Conservation (phyloP, 352 stramenopile genomes). For the Phytophthora tubulina region DNA sequence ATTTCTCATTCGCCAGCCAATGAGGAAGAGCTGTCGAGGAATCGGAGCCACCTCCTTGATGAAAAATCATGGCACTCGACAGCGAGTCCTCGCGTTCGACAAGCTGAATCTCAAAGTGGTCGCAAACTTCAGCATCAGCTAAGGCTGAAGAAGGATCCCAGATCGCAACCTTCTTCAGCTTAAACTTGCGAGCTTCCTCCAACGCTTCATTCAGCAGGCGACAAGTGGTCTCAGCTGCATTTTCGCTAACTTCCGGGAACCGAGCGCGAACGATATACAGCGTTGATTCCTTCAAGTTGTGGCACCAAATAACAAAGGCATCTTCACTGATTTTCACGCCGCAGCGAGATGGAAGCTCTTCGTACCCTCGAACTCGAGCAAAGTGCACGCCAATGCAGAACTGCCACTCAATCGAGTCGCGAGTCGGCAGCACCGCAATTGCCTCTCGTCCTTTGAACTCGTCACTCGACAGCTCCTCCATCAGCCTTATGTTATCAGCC, state of each 20-base stretch:
- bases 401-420: slow-evolving; percentile 74
- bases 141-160: slow-evolving; percentile 53
- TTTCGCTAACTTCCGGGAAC: slow-evolving; percentile 30
- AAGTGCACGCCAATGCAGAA: slow-evolving; percentile 70
- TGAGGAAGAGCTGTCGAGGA: slow-evolving; percentile 17
- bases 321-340: slow-evolving; percentile 50
- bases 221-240: slow-evolving; percentile 18
- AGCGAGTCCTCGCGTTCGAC: slow-evolving; percentile 59
- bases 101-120: slow-evolving; percentile 45
- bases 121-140: slow-evolving; percentile 25
- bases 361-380: slow-evolving; percentile 43
- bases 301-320: slow-evolving; percentile 71
- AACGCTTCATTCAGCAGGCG: slow-evolving; percentile 48
- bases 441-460: slow-evolving; percentile 45
- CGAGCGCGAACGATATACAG: slow-evolving; percentile 63
- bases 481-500: slow-evolving; percentile 47
- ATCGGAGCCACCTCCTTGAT: background rate
- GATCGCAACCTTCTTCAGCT: slow-evolving; percentile 51
- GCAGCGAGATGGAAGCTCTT: slow-evolving; percentile 49
- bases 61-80: slow-evolving; percentile 68
- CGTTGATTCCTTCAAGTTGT: slow-evolving; percentile 69
- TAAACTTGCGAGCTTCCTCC: slow-evolving; percentile 52
- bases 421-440: slow-evolving; percentile 56
- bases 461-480: slow-evolving; percentile 41
- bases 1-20: slow-evolving; percentile 62